Base-by-base conservation (phyloP, 805 yeast genomes). In the Saccharomycopsis schoenii region DNA sequence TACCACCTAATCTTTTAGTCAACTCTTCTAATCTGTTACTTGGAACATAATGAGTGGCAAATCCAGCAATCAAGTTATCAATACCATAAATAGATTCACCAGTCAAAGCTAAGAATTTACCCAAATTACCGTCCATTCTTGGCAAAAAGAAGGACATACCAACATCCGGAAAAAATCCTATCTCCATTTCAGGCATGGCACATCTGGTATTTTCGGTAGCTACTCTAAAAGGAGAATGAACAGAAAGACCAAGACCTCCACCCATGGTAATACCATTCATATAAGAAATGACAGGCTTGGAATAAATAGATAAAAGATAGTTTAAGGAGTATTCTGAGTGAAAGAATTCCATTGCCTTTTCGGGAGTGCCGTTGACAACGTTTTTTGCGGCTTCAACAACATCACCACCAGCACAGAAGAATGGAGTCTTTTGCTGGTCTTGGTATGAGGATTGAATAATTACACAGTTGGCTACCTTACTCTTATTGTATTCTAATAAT, bases 111-210 rank as follows among this genome's bases (percentile, higher is more conserved):
- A 89, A 74, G 73, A 87, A 94, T 71, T 86, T 82, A 56, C 98
- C 97, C 63, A 92, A 75, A 67, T 89, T 83, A 58, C 89, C 89
- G 68, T 89, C 91, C 63, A 90, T 74, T 65, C 88, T 82, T 40
- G 96, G 91, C 67, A 94, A 76, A 74, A 91, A 92, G 74, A 89
- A 93, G 11, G 96, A 83, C 42, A 96, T 86, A 54, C 97, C 99
- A 12, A 94, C 98, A 72, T 94, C 99, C 21, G 96, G 96, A 74
- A 89, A 88, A 73, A 90, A 89, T 0, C 99, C 99, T 71, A 94
- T 94, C 69, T 89, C 91, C 79, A 96, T 88, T 74, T 94, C 98
- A 9, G 99, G 98, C 99, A 94, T 94, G 64, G 98, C 97, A 75
- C 91, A 81, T 71, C 85, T 80, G 11, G 98, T 92, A 68, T 82